A percentile compares a stretch with the other conserved stretches of the same genome.
phyloP scores from a whole-genome alignment of 2,329 filamentous ascomycete species.

The Arthrinium phaeospermum region DNA sequence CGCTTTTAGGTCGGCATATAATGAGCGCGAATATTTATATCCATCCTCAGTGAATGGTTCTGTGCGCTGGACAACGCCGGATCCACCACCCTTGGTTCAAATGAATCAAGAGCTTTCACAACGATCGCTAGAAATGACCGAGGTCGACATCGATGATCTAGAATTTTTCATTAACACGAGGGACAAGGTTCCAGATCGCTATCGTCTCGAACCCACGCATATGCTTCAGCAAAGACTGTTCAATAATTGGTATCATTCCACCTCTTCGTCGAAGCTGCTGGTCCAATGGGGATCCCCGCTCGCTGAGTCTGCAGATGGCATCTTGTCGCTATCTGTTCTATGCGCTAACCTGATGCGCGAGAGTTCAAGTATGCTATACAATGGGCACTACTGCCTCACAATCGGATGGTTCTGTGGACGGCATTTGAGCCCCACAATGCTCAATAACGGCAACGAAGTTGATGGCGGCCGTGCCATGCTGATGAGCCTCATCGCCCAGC shows the following conservation, averaged over 20 bases:
- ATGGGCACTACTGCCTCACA: constrained; percentile 19
- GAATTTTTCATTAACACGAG: too few relatives aligned
- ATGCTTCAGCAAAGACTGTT: constrained; percentile 20
- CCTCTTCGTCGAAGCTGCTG: constrained; percentile 21
- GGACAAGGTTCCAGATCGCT: too few relatives aligned
- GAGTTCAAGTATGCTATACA: background rate
- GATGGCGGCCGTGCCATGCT: constrained; percentile 16
- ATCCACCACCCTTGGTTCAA: too few relatives aligned
- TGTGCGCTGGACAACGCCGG: too few relatives aligned
- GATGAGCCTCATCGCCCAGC: constrained; percentile 23
- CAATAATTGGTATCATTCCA: constrained; percentile 19
- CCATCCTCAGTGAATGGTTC: too few relatives aligned
- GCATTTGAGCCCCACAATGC: background rate
- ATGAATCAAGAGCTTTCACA: too few relatives aligned
- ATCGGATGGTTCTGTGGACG: constrained; percentile 24
- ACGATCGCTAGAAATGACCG: too few relatives aligned
- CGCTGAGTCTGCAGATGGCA: background rate
- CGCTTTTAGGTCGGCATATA: too few relatives aligned
- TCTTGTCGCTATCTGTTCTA: constrained; percentile 21
- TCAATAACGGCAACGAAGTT: background rate
- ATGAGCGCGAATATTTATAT: too few relatives aligned
- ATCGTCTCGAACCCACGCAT: constrained; percentile 21
- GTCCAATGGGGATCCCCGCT: constrained; percentile 21
- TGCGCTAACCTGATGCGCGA: constrained; percentile 16
- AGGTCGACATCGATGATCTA: too few relatives aligned